Evolutionary conservation across 139 green algal species (phyloP).

Genomic region (Volvox africanus): DNA sequence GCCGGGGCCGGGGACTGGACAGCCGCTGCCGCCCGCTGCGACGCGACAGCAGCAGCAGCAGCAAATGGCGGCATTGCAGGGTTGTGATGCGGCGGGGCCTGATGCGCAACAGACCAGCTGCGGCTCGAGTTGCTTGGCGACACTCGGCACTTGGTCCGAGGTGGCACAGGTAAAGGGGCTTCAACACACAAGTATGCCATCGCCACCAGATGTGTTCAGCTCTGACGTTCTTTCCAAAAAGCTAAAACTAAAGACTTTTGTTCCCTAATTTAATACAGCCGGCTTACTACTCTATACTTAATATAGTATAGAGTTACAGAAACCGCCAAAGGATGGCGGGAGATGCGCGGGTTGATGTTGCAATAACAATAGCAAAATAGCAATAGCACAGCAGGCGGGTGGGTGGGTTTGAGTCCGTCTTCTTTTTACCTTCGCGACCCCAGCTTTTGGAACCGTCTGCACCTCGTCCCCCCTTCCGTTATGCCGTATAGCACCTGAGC

Average conservation of each 20-base stretch:
- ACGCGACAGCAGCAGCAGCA: not conserved
- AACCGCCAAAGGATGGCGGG: too few relatives aligned
- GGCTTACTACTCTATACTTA: not conserved
- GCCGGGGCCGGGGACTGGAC: too few relatives aligned
- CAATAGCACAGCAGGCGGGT: too few relatives aligned
- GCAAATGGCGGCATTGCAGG: not conserved
- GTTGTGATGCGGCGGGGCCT: not conserved
- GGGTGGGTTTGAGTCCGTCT: too few relatives aligned
- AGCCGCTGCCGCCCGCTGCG: not conserved
- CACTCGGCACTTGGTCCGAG: not conserved
- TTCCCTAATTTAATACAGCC: not conserved
- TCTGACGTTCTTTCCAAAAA: too few relatives aligned
- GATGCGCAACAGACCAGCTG: not conserved
- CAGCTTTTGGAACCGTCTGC: too few relatives aligned
- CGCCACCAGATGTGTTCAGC: too few relatives aligned
- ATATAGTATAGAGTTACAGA: not conserved
- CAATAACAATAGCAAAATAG: too few relatives aligned
- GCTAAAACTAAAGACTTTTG: not conserved
- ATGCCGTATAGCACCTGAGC: too few relatives aligned
- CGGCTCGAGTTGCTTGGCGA: conserved; percentile 15
- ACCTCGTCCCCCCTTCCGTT: too few relatives aligned
- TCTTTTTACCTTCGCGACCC: too few relatives aligned
- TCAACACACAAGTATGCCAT: not conserved
- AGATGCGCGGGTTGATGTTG: not conserved
- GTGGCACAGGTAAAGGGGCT: conserved; percentile 13